Evolutionary conservation across 2,329 filamentous ascomycete genomes (phyloP).

Genomic region (Stachybotrys elegans): DNA sequence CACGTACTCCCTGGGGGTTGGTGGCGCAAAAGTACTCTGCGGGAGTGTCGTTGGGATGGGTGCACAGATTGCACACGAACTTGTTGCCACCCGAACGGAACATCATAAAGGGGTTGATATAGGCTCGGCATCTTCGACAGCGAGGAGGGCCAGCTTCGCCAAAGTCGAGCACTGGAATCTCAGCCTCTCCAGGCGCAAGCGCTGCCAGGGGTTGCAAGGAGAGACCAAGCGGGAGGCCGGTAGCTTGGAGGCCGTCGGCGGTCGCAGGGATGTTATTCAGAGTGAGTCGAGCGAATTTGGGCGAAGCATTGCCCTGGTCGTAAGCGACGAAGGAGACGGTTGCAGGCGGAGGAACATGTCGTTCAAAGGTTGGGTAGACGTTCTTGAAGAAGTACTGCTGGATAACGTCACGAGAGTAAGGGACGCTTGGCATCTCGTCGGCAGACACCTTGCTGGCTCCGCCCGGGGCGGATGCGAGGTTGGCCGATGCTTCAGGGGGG

Average conservation of each 20-base stretch:
- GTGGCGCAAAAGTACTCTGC: conserved; percentile 91
- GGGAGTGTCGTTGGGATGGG: conserved; percentile 90
- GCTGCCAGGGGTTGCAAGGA: conserved; percentile 83
- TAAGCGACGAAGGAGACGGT: conserved; percentile 86
- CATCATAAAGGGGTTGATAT: conserved; percentile 99
- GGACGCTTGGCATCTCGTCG: conserved; percentile 89
- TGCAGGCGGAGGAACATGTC: conserved; percentile 84
- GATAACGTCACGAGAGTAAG: conserved; percentile 73
- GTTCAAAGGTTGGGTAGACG: conserved; percentile 93
- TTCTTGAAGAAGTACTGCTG: conserved; percentile 82
- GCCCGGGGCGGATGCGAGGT: conserved; percentile 25
- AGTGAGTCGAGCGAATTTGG: conserved; percentile 86
- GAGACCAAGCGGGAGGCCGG: conserved; percentile 80
- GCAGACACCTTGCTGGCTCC: conserved; percentile 63
- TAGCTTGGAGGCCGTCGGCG: conserved; percentile 72
- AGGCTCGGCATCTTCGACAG: conserved; percentile 87
- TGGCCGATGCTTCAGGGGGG: conserved; percentile 23
- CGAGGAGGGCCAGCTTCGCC: conserved; percentile 84
- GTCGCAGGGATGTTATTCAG: conserved; percentile 89
- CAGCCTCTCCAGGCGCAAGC: conserved; percentile 76
- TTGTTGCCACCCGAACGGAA: conserved; percentile 93
- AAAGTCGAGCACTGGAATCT: conserved; percentile 92
- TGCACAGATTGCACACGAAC: conserved; percentile 97
- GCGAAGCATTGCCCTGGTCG: conserved; percentile 94
- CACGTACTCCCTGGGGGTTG: conserved; percentile 77